Percentiles rank a stretch among this genome's conserved stretches.
These are phyloP conservation scores for Brasilioporus rufonigricans DNA, from an alignment of 768 basidiomycete species.

Conservation along the genomic window DNA sequence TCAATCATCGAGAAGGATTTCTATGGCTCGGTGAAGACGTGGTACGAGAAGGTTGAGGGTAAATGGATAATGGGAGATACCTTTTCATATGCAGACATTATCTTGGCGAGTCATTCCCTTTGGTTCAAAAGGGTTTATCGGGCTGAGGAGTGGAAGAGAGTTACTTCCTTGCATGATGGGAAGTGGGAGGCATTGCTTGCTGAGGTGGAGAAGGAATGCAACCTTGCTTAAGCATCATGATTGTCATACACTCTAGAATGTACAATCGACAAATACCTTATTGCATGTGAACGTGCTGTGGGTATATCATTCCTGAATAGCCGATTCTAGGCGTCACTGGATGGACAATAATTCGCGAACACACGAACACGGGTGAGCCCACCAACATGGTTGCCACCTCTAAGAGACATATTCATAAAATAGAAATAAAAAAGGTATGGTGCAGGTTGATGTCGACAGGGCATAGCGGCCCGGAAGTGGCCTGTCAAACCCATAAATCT, in stretches of 20 bases:
- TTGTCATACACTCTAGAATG: too few species aligned
- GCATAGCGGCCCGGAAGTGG: too few species aligned
- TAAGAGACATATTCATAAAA: too few species aligned
- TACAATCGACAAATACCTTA: not conserved
- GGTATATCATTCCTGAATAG: too few species aligned
- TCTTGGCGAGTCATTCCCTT: constrained; percentile 14
- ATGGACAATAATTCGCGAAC: too few species aligned
- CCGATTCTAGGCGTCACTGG: too few species aligned
- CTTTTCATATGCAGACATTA: constrained; percentile 32
- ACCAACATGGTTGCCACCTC: too few species aligned
- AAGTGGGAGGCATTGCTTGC: constrained; percentile 25
- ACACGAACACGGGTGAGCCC: too few species aligned
- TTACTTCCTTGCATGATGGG: constrained; percentile 25
- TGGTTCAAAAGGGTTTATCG: constrained; percentile 20
- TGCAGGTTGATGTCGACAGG: too few species aligned
- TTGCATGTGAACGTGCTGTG: too few species aligned
- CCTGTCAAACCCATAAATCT: too few species aligned
- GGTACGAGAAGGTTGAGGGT: constrained; percentile 24
- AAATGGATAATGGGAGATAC: constrained; percentile 31
- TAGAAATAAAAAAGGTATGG: too few species aligned
- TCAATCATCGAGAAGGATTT: not conserved
- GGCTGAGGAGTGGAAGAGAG: constrained; percentile 27
- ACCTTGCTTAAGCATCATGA: not conserved
- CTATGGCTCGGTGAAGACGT: constrained; percentile 6
- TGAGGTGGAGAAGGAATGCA: constrained; percentile 27